Base-by-base conservation (phyloP, 768 basidiomycete genomes). In the Rhodotorula graminis region DNA sequence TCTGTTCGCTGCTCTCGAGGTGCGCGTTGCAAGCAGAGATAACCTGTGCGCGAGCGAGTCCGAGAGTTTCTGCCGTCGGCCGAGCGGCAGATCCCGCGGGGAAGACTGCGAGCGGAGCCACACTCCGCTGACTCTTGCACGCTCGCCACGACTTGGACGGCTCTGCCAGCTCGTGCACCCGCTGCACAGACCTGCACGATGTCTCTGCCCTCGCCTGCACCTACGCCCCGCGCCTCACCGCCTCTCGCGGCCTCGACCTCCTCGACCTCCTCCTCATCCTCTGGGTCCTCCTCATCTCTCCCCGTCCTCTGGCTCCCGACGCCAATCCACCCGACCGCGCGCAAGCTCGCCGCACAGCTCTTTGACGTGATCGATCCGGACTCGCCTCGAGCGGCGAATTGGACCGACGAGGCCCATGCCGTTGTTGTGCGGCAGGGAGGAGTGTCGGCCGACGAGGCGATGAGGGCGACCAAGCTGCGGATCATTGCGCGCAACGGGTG, bases 401-500 rank as follows among this genome's bases (percentile, higher is more conserved):
- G 73, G 73, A 58, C 55, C 16, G 59, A 64, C 9, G 29, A 42
- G 25, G 64, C 66, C 9, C 58, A 61, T 11, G 56, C 33, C 8
- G 50, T 60, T 0, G 58, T 71, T 23, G n/a, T 74, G 31, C 47
- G 69, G 9, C 47, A 42, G 3, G 69, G 66, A 8, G 42, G 37
- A 53, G 31, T 74, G 58, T 29, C 66, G 0, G 29, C 27, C 3
- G 66, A 56, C 16, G 65, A 71, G 47, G 52, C 64, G 25, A 40
- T 15, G 37, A 46, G 52, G 31, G 58, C 62, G 2, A 15, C 33
- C 21, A 63, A 47, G 33, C 59, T 74, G 15, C 27, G 42, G 53
- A 65, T 74, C 63, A 61, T 74, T 19, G 64, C 73, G 27, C 37
- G 73, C n/a, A 74, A 74, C 21, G 73, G 72, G 63, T 64, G 40